phyloP scores from a whole-genome alignment of 805 yeast species.

The Candida nanaspora region DNA sequence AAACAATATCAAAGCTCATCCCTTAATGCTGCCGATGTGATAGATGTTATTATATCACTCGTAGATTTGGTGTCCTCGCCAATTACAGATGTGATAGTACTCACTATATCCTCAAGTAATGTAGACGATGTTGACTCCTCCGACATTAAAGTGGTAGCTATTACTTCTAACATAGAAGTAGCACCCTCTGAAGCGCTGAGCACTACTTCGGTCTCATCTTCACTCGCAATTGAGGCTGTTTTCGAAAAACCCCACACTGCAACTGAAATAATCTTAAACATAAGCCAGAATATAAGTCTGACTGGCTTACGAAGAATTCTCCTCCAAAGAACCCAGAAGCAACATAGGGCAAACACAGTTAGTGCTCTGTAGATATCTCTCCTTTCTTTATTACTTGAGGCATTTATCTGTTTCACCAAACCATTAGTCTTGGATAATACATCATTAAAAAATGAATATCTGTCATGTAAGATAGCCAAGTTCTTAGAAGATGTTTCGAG shows the following conservation, averaged over 20 bases:
- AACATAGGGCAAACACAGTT: conserved; percentile 36
- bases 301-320: conserved; percentile 40
- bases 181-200: too few species aligned
- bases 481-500: conserved; percentile 39
- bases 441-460: conserved; percentile 33
- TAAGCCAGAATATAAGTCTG: conserved; percentile 37
- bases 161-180: too few species aligned
- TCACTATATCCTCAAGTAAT: background rate
- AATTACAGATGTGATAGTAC: background rate
- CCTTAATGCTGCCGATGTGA: background rate
- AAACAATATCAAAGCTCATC: background rate
- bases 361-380: conserved; percentile 40
- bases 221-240: too few species aligned
- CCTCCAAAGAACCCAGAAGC: conserved; percentile 44
- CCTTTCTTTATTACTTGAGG: conserved; percentile 42
- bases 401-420: conserved; percentile 44
- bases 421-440: conserved; percentile 35
- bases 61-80: too few species aligned
- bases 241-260: conserved; percentile 9
- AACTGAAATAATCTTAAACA: conserved; percentile 29
- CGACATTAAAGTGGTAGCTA: background rate
- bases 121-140: background rate
- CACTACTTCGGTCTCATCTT: too few species aligned
- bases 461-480: conserved; percentile 32
- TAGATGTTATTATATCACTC: too few species aligned